Conservation (phyloP, 345 rosid genomes). For the Triadica sebifera region DNA sequence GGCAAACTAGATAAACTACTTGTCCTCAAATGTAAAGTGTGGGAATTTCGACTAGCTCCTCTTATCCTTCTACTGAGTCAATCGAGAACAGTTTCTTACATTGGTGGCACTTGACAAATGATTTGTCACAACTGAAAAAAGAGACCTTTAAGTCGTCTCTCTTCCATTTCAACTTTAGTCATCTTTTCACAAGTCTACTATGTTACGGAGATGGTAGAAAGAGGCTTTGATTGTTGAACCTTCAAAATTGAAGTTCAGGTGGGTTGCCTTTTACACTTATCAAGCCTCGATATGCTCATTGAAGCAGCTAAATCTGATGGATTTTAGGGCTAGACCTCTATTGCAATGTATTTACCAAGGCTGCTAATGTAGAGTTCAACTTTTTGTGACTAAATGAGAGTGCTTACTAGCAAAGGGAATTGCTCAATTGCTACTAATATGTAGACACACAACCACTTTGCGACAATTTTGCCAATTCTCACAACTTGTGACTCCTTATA, state of each 20-base stretch:
- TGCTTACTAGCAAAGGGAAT: neutral
- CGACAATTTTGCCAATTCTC: neutral
- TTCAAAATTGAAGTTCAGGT: too few species aligned
- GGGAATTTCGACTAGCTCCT: too few species aligned
- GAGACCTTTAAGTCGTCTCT: neutral
- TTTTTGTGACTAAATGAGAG: neutral
- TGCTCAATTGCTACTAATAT: neutral
- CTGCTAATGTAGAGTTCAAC: neutral
- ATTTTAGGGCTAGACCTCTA: neutral
- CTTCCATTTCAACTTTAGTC: neutral
- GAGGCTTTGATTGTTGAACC: neutral
- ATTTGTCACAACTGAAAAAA: neutral
- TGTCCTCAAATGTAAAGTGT: too few species aligned
- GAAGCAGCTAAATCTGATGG: neutral
- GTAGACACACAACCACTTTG: neutral
- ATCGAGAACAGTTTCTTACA: neutral
- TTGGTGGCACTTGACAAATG: neutral
- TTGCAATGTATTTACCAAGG: neutral
- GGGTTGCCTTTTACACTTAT: neutral
- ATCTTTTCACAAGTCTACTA: neutral
- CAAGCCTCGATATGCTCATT: neutral
- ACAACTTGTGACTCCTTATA: neutral
- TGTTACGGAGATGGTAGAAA: too few species aligned
- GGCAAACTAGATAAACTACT: too few species aligned
- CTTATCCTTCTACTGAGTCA: neutral